These are phyloP conservation scores for Lepidium didymum DNA, from an alignment of 345 rosid species.

Conservation along the genomic window DNA sequence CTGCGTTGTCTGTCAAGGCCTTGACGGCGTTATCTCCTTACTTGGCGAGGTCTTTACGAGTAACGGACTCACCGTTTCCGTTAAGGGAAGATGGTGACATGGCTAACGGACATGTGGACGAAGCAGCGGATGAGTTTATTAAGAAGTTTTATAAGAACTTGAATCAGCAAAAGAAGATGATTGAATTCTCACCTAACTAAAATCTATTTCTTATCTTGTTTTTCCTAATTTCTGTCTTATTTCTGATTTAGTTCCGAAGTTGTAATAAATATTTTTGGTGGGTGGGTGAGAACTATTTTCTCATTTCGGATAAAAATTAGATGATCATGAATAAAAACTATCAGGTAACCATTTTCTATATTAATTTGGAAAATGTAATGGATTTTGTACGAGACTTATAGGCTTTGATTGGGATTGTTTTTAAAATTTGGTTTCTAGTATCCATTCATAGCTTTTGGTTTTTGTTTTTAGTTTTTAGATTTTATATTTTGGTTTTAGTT, in stretches of 20 bases:
- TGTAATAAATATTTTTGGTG: constrained; percentile 19
- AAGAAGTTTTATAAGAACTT: constrained; percentile 61
- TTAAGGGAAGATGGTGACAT: constrained; percentile 42
- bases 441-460: no score
- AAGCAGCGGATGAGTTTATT: constrained; percentile 80
- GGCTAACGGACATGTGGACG: constrained; percentile 50
- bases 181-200: constrained; percentile 15
- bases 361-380: background rate
- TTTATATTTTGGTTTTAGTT: no score
- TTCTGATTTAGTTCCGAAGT: background rate
- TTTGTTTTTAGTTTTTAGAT: no score
- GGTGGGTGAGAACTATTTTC: constrained; percentile 8
- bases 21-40: constrained; percentile 66
- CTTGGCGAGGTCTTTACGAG: constrained; percentile 67
- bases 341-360: background rate
- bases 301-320: constrained; percentile 9
- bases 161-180: constrained; percentile 41
- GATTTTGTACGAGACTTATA: background rate
- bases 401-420: no score
- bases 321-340: constrained; percentile 7
- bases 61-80: constrained; percentile 95
- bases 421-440: no score
- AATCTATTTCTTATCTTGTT: background rate
- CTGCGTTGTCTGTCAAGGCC: constrained; percentile 16
- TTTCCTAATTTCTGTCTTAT: background rate